A percentile compares a stretch with the other conserved stretches of the same genome.
Conservation (phyloP, 805 yeast genomes). For the Saccharomycopsis malanga region DNA sequence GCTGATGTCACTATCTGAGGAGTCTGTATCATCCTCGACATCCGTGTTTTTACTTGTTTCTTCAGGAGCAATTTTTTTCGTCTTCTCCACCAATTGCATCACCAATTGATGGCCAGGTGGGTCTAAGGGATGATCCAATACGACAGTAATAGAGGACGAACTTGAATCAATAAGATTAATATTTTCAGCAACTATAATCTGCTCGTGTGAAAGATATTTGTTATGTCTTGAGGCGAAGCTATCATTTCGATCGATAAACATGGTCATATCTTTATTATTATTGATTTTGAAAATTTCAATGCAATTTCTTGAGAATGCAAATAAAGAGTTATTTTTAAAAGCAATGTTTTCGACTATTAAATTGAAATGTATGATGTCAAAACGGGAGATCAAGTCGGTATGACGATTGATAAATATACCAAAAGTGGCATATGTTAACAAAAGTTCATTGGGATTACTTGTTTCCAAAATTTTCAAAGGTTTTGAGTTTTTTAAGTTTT, state of each 20-base stretch:
- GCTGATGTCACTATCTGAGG: background rate
- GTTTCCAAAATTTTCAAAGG: conserved; percentile 19
- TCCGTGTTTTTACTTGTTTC: background rate
- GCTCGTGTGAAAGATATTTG: conserved; percentile 18
- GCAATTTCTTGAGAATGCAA: conserved; percentile 14
- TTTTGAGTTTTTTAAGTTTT: conserved; percentile 12
- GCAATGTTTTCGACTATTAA: conserved; percentile 18
- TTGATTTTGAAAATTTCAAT: conserved; percentile 19
- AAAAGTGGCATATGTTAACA: conserved; percentile 15
- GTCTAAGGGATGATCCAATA: conserved; percentile 21
- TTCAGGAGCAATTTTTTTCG: background rate
- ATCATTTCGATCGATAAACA: background rate
- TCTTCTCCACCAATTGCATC: conserved; percentile 19
- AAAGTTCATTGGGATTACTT: conserved; percentile 11
- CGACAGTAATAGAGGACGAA: conserved; percentile 17
- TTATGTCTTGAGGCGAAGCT: conserved; percentile 3
- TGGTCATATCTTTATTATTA: background rate
- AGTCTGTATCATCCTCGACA: background rate
- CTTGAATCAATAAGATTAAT: conserved; percentile 16
- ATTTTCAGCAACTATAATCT: conserved; percentile 17
- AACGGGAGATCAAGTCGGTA: conserved; percentile 18
- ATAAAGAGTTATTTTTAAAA: conserved; percentile 15
- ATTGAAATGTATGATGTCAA: conserved; percentile 20
- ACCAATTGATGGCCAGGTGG: conserved; percentile 20
- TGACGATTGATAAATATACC: conserved; percentile 15